Evolutionary conservation across 2,329 filamentous ascomycete species (phyloP), one percentile per base, ranked within the genome.

Genomic region (Penicillium concentricum): DNA sequence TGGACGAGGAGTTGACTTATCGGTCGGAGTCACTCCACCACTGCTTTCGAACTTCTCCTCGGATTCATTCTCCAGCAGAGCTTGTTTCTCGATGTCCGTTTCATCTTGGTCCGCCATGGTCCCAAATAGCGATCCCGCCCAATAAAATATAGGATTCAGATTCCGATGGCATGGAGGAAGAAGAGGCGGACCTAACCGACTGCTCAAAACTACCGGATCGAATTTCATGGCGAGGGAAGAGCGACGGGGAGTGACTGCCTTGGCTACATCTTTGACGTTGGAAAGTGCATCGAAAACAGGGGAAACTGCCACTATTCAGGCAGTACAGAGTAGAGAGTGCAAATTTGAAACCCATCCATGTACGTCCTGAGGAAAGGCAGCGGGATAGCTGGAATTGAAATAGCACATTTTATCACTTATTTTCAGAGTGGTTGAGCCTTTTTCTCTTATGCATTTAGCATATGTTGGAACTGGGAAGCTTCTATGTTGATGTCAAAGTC

Each of bases 301-400:
- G 39, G 50, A 52, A 47, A 30, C 20, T 52, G 22, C 32, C 24
- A 30, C 20, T 45, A 30, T 47, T 12, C 22, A 30, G 35, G 18
- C 30, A 44, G 38, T 24, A 58, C 54, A 54, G 54, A 44, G 49
- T 45, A 44, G 53, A 44, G 13, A 51, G 42, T 35, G 45, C 51
- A 57, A 45, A 66, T 64, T 66, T 59, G 56, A 62, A 65, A 63
- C 52, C 43, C 50, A 63, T 64, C 62, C 56, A 64, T 62, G 60
- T 66, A 64, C 58, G 60, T 65, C 63, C 64, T 65, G 56, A 57
- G 49, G n/a, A 44, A 16, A 45, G 39, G 49, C 16, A 51, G 48
- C 35, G 41, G 38, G 26, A 62, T 54, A 57, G 64, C 55, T 60
- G 57, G 48, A 30, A 66, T 65, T 59, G n/a, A 47, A 62, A 63